These are phyloP conservation scores for Novymonas esmeraldas DNA, from an alignment of 208 protist species.

Conservation along the genomic window DNA sequence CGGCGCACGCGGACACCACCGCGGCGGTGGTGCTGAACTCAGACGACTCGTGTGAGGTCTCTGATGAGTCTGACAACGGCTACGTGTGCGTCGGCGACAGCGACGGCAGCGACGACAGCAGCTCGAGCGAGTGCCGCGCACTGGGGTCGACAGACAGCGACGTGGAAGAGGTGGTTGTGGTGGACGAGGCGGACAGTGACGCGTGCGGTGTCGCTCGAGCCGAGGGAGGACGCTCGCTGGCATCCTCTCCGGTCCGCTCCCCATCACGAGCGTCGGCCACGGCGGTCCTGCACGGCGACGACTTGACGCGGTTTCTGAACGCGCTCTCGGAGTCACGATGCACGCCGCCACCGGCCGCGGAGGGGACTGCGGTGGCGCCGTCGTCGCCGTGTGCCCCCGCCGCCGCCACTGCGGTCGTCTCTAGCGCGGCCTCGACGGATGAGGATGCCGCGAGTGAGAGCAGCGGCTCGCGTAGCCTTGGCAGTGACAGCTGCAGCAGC, in stretches of 20 bases:
- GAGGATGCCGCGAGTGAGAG: background rate
- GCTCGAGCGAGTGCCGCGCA: background rate
- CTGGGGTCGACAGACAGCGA: conserved; percentile 1
- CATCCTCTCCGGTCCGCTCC: background rate
- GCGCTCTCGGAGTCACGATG: background rate
- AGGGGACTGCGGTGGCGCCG: background rate
- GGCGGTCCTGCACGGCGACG: conserved; percentile 13
- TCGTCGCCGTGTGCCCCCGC: background rate
- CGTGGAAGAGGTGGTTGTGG: conserved; percentile 8
- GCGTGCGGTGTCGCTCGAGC: background rate
- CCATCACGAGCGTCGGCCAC: background rate
- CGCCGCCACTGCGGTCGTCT: background rate
- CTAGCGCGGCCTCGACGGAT: background rate
- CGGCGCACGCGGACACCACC: background rate
- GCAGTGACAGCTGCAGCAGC: background rate
- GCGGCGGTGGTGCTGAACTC: background rate
- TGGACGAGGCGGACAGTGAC: conserved; percentile 6
- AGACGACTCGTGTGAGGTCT: background rate
- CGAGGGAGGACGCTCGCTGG: background rate
- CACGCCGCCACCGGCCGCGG: background rate
- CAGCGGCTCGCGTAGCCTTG: too few relatives aligned
- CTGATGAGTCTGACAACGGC: background rate
- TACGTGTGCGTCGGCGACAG: conserved; percentile 5
- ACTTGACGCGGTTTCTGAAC: conserved; percentile 19
- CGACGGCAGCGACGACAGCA: conserved; percentile 5